Evolutionary conservation across 2,329 filamentous ascomycete species (phyloP), one percentile per base, ranked within the genome.

Genomic region (Ophidiomyces ophidiicola): DNA sequence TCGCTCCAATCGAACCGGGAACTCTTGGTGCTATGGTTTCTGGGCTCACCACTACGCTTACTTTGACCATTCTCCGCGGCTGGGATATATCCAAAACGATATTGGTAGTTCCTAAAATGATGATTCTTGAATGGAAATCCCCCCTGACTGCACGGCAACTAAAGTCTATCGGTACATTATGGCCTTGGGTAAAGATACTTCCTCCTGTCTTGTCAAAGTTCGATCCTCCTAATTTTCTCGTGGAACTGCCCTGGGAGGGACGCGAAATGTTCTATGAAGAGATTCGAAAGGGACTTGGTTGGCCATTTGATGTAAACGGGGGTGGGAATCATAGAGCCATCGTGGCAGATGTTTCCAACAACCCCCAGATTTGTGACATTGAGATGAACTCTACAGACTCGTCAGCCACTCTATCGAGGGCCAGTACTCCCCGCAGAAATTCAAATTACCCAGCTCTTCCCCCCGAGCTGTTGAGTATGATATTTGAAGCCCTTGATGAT

Each of bases 11-110:
- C 34, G 82, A 90, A 57, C 83, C 85, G 5, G 82, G 90, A 54
- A 80, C 79, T 40, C 70, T 94, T 40, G 82, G 82, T 20, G 84
- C 84, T 56, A 93, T 94, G 85, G 69, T 94, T 53, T 76, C 80
- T 39, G 87, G 87, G 37, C 72, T 88, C 42, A 79, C 83, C 2
- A 84, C 84, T 52, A 92, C 79, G 20, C 69, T 93, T 39, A 69
- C 92, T 5, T 69, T 92, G 37, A 81, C 88, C 50, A 74, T 93
- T 1, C 58, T 94, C 34, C 74, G 87, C 37, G 82, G 82, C 41
- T 94, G 87, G 87, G 79, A 92, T 51, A 77, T 81, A 0, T 80
- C 79, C 5, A 94, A 94, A 62, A 82, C 80, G 50, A 81, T 93
- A 20, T 63, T 94, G 34, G 65, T 94, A 42, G 78, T 93, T 5